Evolutionary conservation across 2,329 filamentous ascomycete genomes (phyloP).

Genomic region (Hymenotorrendiella dingleyae): DNA sequence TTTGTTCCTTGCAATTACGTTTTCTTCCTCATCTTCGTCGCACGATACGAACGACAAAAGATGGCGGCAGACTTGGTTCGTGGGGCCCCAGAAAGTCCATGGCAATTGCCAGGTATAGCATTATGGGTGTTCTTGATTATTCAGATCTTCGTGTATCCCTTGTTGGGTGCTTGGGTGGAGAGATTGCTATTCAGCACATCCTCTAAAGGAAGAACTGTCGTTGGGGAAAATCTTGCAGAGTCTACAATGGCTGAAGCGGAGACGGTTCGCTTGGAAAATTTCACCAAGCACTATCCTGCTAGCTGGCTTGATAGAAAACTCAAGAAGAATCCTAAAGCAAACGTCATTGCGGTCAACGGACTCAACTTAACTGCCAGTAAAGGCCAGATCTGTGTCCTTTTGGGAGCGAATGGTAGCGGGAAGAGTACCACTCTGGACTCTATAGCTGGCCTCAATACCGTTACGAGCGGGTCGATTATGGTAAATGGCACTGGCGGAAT

Average conservation of each 20-base stretch:
- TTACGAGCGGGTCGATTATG: slow-evolving; percentile 70
- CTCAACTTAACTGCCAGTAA: slow-evolving; percentile 65
- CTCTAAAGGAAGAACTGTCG: slow-evolving; percentile 52
- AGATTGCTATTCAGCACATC: slow-evolving; percentile 69
- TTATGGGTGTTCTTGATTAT: slow-evolving; percentile 73
- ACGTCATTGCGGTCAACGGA: slow-evolving; percentile 72
- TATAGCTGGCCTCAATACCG: slow-evolving; percentile 73
- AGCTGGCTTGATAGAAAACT: slow-evolving; percentile 51
- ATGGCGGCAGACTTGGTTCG: slow-evolving; percentile 54
- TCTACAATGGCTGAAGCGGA: slow-evolving; percentile 5
- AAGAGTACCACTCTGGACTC: slow-evolving; percentile 87
- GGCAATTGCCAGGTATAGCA: slow-evolving; percentile 64
- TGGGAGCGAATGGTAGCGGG: slow-evolving; percentile 85
- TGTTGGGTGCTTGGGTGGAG: slow-evolving; percentile 71
- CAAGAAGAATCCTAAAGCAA: slow-evolving; percentile 42
- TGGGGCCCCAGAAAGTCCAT: slow-evolving; percentile 58
- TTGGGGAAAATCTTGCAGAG: slow-evolving; percentile 28
- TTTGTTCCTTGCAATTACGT: slow-evolving; percentile 88
- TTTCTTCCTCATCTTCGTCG: slow-evolving; percentile 69
- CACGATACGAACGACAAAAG: slow-evolving; percentile 65
- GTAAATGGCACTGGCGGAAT: slow-evolving; percentile 75
- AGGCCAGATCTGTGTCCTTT: slow-evolving; percentile 78
- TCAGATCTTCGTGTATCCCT: slow-evolving; percentile 72
- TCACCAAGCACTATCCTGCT: slow-evolving; percentile 74
- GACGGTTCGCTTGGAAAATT: slow-evolving; percentile 64